Evolutionary conservation across 257 asterid genomes (phyloP), one percentile per base, ranked within the genome.

Genomic region (Plantago ovata): DNA sequence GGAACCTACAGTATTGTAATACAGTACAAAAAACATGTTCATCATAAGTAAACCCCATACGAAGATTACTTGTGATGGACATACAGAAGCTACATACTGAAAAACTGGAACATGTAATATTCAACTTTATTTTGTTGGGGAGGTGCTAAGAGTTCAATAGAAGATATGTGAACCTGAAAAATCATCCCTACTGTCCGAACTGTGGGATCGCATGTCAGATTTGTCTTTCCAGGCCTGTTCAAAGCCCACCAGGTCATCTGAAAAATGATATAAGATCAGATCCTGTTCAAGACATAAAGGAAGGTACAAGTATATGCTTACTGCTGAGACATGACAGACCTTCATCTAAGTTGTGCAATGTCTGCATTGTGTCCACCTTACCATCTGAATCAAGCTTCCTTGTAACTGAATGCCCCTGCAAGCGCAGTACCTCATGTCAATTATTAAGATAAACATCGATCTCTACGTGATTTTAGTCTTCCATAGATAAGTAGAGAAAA

Each of bases 381-480:
- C 95, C 96, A 38, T 79, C 91, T 2, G 92, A 71, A 59, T 70
- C 77, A 52, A 87, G 96, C 74, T 77, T 83, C 72, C 96, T 78
- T 10, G 71, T 72, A 33, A 87, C 58, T 1, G 94, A 85, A 61
- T 83, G 98, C 18, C 96, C 98, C 98, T 91, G 70, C 41, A 63
- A 64, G 14, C 12, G 48, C 44, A 69, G 42, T 9, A 36, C 23
- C 49, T 32, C 20, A 33, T 10, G 9, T 33, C 48, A 2, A 38
- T 3, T 7, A 38, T 3, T 56, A 42, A 52, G 20, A 56, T 14
- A n/a, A 16, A 39, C 10, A 9, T 38, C 48, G 7, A 10, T 18
- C 55, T 20, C 10, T 38, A 21, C 33, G 18, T 9, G 16, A 13
- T n/a, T 16, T 9, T 39, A 20, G 40, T 49, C 55, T 3, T 12